Evolutionary conservation across 768 basidiomycete species (phyloP), one percentile per base, ranked within the genome.

Genomic region (Sarcodon sp.): DNA sequence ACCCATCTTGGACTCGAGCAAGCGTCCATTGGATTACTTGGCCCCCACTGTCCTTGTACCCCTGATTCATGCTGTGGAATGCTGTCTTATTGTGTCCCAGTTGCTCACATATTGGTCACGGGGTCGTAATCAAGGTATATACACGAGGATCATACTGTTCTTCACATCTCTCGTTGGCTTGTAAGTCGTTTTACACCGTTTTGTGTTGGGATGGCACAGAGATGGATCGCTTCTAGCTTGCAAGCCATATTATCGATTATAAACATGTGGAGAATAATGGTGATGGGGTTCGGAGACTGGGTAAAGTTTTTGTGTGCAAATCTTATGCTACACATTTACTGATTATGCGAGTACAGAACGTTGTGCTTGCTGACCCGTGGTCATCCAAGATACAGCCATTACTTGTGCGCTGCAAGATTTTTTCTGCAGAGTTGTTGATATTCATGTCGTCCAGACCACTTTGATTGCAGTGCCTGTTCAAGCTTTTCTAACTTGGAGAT

Each of bases 391-490:
- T 54, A 4, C 55, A 54, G 43, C 46, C 4, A 35, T 54, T 33
- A 55, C 56, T 35, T 13, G 55, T 32, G 5, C 6, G 8, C 37
- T 11, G 4, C 27, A 32, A 15, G 44, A 12, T 18, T 27, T 37
- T n/a, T n/a, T 41, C 35, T 8, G 43, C 39, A 21, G 11, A 11
- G 15, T 18, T 37, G 15, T 15, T 31, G 8, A 41, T 0, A n/a
- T 7, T 13, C 12, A 9, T 41, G 10, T 12, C 27, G 12, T 3
- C 41, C 43, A 60, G 59, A 57, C 56, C 6, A 47, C 53, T 6
- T 15, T 53, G 11, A 54, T 61, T 47, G 56, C 60, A 1, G 50
- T 55, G 8, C 60, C 60, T 0, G 53, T 61, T n/a, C 60, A 61
- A 44, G 50, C 50, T 1, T 61, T 61, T 45, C 50, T 59, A 9